phyloP scores from a whole-genome alignment of 129 eudicot species.

The Daucus carota region DNA sequence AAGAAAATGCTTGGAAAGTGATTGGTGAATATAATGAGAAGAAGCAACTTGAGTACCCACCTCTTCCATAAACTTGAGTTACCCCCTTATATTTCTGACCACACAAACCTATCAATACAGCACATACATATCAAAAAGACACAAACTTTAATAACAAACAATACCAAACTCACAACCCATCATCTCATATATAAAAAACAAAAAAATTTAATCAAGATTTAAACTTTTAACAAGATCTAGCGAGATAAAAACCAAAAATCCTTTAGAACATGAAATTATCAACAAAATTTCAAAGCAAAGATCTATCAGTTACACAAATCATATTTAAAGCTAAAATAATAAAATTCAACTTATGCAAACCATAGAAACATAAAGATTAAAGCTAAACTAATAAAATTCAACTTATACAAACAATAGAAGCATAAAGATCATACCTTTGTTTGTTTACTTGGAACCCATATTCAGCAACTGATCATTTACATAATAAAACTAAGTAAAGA shows the following conservation, averaged over 20 bases:
- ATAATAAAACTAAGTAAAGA: not conserved
- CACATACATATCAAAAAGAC: not conserved
- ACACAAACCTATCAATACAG: not conserved
- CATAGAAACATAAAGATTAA: no score
- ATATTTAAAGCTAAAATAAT: not conserved
- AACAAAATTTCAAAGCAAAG: not conserved
- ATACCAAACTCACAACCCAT: not conserved
- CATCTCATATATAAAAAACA: not conserved
- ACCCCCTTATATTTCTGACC: not conserved
- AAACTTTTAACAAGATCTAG: not conserved
- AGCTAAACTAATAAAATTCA: no score
- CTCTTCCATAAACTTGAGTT: slow-evolving; percentile 52
- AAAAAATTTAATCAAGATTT: not conserved
- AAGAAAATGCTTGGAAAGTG: slow-evolving; percentile 37
- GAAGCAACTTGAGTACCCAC: slow-evolving; percentile 72
- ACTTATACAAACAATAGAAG: not conserved
- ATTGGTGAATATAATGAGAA: slow-evolving; percentile 49
- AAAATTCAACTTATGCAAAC: not conserved
- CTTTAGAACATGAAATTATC: not conserved
- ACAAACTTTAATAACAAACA: not conserved
- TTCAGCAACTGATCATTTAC: not conserved
- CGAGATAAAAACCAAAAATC: not conserved
- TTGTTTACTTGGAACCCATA: not conserved
- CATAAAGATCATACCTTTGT: no score
- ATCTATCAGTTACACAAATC: not conserved